Conservation (phyloP, 176 grass and related monocot species). For the Carex parvula region DNA sequence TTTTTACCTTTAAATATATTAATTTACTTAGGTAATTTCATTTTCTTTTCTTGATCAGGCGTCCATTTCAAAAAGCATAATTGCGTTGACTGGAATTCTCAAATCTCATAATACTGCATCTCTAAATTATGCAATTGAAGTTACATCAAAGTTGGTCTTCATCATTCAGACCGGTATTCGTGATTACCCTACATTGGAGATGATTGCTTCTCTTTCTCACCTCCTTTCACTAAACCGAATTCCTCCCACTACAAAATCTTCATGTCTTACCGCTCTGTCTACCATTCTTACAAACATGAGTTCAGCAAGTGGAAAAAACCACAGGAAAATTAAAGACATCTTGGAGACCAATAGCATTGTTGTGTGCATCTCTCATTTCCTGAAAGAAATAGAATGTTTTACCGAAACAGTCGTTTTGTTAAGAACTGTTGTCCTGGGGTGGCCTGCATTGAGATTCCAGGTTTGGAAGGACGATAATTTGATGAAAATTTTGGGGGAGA, state of each 20-base stretch:
- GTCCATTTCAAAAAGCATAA: conserved; percentile 25
- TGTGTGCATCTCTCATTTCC: conserved; percentile 32
- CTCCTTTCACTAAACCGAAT: conserved; percentile 40
- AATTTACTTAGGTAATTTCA: not conserved
- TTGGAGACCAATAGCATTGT: conserved; percentile 53
- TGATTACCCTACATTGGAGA: conserved; percentile 45
- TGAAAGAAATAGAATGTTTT: conserved; percentile 51
- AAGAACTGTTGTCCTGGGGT: conserved; percentile 54
- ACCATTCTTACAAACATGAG: conserved; percentile 45
- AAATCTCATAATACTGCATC: conserved; percentile 2
- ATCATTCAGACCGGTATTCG: conserved; percentile 14
- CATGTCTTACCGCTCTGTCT: conserved; percentile 49
- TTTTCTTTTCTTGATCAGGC: conserved; percentile 6
- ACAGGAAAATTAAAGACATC: conserved; percentile 52
- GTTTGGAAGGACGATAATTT: conserved; percentile 59
- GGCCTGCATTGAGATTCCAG: conserved; percentile 71
- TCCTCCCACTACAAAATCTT: conserved; percentile 25
- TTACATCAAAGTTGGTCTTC: conserved; percentile 22
- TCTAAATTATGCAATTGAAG: conserved; percentile 14
- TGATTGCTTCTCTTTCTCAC: conserved; percentile 46
- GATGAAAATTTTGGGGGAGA: conserved; percentile 47
- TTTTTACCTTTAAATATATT: too few species aligned
- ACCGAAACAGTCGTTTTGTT: conserved; percentile 47
- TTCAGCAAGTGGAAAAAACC: conserved; percentile 25
- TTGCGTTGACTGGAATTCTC: conserved; percentile 21